Evolutionary conservation across 2,329 filamentous ascomycete species (phyloP), one percentile per base, ranked within the genome.

Genomic region (Xylariaceae sp.): DNA sequence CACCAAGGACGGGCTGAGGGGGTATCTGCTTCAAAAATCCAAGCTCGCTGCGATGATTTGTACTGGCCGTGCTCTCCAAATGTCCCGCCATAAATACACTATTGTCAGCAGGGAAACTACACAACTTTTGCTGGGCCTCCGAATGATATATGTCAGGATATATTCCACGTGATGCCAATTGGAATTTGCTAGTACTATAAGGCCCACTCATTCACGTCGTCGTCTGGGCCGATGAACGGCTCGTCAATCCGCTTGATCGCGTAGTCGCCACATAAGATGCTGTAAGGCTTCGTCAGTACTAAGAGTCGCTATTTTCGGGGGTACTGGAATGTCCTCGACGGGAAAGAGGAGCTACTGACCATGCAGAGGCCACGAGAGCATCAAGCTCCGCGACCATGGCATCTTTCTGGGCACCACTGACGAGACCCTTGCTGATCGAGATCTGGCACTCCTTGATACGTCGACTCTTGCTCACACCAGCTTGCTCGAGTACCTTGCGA

Each of bases 181-280:
- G 16, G 48, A 49, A 18, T 48, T 50, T 19, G 26, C 32, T 30
- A 26, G 54, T 56, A 18, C 51, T 56, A 87, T 57, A 87, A 71
- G 48, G 83, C 85, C 94, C 94, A 99, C 65, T 95, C 91, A 52
- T 85, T 83, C 59, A 76, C 75, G 68, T 92, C 81, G 65, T 96
- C 92, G 19, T 80, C 78, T 4, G 79, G 74, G 34, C 80, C 81
- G 53, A 97, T 83, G 68, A 99, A 97, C 0, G 94, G 92, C 74
- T 96, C 90, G 64, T 96, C 90, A 54, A 99, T 89, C 65, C 88
- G 83, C 75, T 92, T 95, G 67, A 99, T 95, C 2, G 92, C 94
- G 72, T 95, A 84, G 61, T 99, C 94, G 67, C 91, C 92, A 71
- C 94, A 99, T 18, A 99, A 75, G 51, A 97, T 91, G 76, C 92